Evolutionary conservation across 164 flowering plant species (phyloP).

Genomic region (Buxus sempervirens): DNA sequence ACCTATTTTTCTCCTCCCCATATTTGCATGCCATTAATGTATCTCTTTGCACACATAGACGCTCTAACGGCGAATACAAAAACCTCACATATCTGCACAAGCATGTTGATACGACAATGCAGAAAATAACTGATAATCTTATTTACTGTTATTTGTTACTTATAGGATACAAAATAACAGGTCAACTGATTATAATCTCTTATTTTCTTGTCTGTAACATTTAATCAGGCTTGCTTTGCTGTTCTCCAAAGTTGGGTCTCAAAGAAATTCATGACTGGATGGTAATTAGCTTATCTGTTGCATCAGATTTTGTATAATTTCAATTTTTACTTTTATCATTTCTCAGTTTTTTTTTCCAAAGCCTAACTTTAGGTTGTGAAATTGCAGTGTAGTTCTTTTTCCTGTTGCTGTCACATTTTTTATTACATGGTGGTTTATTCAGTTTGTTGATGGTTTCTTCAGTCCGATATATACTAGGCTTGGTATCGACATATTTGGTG

Average conservation of each 20-base stretch:
- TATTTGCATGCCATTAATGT: background rate
- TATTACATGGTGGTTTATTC: constrained; percentile 65
- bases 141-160: background rate
- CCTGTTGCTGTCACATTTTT: constrained; percentile 73
- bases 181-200: background rate
- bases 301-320: constrained; percentile 1
- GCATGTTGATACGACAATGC: background rate
- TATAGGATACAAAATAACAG: too few relatives aligned
- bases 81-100: background rate
- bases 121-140: too few relatives aligned
- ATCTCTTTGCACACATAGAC: background rate
- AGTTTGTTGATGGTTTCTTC: constrained; percentile 89
- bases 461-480: constrained; percentile 78
- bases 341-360: background rate
- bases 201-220: constrained; percentile 2
- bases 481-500: constrained; percentile 78
- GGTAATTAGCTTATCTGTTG: constrained; percentile 38
- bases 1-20: background rate
- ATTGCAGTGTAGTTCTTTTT: constrained; percentile 70
- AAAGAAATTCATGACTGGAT: constrained; percentile 95
- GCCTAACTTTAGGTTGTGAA: constrained; percentile 11
- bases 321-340: background rate
- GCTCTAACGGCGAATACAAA: background rate
- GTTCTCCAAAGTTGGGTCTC: constrained; percentile 86
- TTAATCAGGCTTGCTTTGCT: constrained; percentile 72